These are phyloP conservation scores for Lycium barbarum DNA, from an alignment of 257 asterid species.

Conservation along the genomic window DNA sequence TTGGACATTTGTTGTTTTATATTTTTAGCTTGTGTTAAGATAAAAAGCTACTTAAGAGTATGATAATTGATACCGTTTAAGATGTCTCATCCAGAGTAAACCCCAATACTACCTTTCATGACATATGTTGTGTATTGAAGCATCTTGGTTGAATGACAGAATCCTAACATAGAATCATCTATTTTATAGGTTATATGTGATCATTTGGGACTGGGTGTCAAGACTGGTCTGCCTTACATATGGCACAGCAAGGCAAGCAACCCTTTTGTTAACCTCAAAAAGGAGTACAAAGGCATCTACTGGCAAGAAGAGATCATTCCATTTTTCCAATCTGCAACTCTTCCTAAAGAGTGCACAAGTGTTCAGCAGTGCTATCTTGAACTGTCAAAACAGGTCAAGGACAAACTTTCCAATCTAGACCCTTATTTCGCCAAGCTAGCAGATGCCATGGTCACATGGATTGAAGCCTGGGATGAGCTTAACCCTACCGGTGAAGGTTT, in stretches of 20 bases:
- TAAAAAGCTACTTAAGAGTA: neutral
- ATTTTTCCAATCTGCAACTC: conserved; percentile 33
- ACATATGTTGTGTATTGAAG: neutral
- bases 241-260: conserved; percentile 41
- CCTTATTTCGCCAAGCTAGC: conserved; percentile 37
- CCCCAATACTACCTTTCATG: neutral
- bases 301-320: conserved; percentile 42
- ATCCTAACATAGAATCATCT: neutral
- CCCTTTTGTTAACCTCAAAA: conserved; percentile 35
- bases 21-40: neutral
- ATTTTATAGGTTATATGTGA: conserved; percentile 35
- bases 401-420: conserved; percentile 30
- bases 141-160: neutral
- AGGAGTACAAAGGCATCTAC: conserved; percentile 37
- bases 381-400: conserved; percentile 37
- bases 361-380: conserved; percentile 36
- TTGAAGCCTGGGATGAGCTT: conserved; percentile 41
- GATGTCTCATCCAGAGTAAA: neutral
- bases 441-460: conserved; percentile 37
- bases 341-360: conserved; percentile 35
- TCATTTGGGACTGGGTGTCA: conserved; percentile 34
- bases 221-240: conserved; percentile 38
- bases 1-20: too few relatives aligned
- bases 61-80: too few relatives aligned
- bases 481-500: conserved; percentile 29